Percentiles rank a stretch among this genome's conserved stretches.
These are phyloP conservation scores for Tulasnella sp. DNA, from an alignment of 768 basidiomycete species.

Conservation along the genomic window DNA sequence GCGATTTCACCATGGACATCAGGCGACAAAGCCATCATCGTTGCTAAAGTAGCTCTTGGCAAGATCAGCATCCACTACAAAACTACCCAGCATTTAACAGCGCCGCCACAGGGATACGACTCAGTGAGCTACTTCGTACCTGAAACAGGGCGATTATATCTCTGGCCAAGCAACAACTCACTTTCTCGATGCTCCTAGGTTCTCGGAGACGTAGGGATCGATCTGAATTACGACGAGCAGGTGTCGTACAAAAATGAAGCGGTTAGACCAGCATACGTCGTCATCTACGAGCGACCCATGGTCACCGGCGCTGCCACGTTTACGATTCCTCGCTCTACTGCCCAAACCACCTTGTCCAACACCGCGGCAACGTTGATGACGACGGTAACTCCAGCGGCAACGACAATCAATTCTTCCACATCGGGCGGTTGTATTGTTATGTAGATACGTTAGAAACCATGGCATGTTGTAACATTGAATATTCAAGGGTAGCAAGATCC, in stretches of 20 bases:
- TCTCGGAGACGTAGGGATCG: background rate
- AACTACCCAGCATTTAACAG: background rate
- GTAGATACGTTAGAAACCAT: too few relatives aligned
- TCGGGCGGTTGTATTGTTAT: background rate
- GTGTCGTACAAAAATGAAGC: conserved; percentile 9
- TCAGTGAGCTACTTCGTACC: background rate
- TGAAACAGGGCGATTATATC: too few relatives aligned
- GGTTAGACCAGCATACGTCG: background rate
- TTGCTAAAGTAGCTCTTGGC: background rate
- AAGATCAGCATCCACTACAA: background rate
- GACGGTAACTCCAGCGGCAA: background rate
- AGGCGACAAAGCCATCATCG: background rate
- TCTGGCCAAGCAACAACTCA: too few relatives aligned
- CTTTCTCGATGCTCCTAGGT: background rate
- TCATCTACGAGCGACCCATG: background rate
- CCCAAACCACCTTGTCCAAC: background rate
- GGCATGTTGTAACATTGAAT: too few relatives aligned
- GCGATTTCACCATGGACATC: background rate
- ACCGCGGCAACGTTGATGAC: background rate
- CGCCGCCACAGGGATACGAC: background rate
- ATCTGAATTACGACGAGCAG: conserved; percentile 4
- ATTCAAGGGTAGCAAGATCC: too few relatives aligned
- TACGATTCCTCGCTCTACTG: background rate
- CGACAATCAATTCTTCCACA: background rate
- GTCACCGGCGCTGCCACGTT: too few relatives aligned